phyloP scores from a whole-genome alignment of 2,329 filamentous ascomycete species.

The Diaporthe amygdali region DNA sequence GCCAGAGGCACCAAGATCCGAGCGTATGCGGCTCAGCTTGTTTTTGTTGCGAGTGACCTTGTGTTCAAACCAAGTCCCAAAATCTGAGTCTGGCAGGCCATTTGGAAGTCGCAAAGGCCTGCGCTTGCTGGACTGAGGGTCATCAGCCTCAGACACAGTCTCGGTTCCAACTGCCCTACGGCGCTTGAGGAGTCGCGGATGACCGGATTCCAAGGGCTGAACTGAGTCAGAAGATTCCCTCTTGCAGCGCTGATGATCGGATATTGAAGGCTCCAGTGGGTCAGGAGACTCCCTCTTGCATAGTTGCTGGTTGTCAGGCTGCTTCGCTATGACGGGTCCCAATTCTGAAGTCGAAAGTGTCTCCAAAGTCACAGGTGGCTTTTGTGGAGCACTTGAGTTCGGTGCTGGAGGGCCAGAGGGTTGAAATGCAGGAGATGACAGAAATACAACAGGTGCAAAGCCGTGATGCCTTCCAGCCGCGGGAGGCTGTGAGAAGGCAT shows the following conservation, averaged over 20 bases:
- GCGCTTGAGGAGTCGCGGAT: neutral
- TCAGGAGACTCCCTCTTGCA: neutral
- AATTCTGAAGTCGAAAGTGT: too few relatives aligned
- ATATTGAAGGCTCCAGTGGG: neutral
- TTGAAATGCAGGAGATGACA: neutral
- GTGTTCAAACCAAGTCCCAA: neutral
- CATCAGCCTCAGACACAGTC: neutral
- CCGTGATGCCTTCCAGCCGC: neutral
- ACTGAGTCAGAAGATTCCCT: neutral
- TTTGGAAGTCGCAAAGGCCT: too few relatives aligned
- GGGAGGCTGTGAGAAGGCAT: neutral
- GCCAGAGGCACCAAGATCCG: too few relatives aligned
- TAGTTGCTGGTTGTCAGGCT: neutral
- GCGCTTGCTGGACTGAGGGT: neutral
- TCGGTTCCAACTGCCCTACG: neutral
- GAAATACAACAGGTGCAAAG: neutral
- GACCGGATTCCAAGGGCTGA: neutral
- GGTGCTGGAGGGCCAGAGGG: rapidly evolving
- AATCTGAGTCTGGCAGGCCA: neutral
- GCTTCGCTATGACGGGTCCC: neutral
- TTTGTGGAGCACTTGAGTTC: neutral
- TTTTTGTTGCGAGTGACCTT: neutral
- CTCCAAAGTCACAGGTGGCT: neutral
- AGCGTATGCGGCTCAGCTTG: neutral
- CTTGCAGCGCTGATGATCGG: neutral